A percentile compares a stretch with the other conserved stretches of the same genome.
Evolutionary conservation across 2,329 filamentous ascomycete genomes (phyloP).

Genomic region (Penicillium capsulatum): DNA sequence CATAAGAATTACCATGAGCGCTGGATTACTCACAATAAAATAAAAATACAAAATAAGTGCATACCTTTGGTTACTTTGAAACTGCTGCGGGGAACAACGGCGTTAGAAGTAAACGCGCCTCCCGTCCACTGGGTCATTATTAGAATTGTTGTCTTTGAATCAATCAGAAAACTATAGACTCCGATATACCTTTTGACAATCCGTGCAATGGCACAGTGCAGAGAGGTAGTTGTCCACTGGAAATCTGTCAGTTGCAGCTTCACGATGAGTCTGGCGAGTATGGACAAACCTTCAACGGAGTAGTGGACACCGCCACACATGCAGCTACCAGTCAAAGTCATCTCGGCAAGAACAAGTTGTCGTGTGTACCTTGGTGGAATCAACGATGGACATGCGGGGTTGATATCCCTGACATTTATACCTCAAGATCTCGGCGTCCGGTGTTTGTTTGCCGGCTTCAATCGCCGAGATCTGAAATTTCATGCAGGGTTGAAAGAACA

Average conservation of each 20-base stretch:
- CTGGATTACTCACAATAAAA: not conserved
- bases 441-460: not conserved
- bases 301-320: conserved; percentile 34
- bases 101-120: conserved; percentile 54
- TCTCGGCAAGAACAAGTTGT: conserved; percentile 10
- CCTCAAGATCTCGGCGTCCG: not conserved
- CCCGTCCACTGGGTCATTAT: conserved; percentile 44
- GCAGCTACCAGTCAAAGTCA: conserved; percentile 33
- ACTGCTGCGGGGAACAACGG: conserved; percentile 45
- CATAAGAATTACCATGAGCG: not conserved
- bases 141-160: too few relatives aligned
- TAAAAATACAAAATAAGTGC: too few relatives aligned
- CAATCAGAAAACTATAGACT: too few relatives aligned
- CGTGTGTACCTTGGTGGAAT: conserved; percentile 20
- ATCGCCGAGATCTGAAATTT: too few relatives aligned
- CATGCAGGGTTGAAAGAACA: too few relatives aligned
- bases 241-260: not conserved
- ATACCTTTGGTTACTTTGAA: conserved; percentile 52
- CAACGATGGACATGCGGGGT: not conserved
- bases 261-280: too few relatives aligned
- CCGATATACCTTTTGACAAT: conserved; percentile 51
- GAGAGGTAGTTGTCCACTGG: conserved; percentile 42
- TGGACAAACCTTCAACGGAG: conserved; percentile 23
- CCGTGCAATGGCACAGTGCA: conserved; percentile 52
- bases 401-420: conserved; percentile 3